phyloP scores from a whole-genome alignment of 257 asterid species.

The Hygrophila difformis region DNA sequence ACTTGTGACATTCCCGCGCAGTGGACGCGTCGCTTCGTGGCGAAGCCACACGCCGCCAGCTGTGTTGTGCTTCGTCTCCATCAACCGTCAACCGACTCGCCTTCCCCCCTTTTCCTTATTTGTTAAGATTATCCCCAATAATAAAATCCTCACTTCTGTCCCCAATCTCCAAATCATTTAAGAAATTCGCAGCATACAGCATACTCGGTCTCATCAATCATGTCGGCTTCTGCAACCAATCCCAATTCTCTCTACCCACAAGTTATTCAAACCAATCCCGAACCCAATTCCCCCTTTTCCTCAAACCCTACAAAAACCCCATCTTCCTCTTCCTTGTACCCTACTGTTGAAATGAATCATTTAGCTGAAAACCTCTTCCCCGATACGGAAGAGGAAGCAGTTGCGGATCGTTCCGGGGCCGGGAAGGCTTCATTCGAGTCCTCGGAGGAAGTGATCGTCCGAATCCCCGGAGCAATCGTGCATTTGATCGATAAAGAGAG shows the following conservation, averaged over 20 bases:
- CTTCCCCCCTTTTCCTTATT: conserved; percentile 16
- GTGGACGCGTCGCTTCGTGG: conserved; percentile 27
- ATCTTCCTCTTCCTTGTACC: conserved; percentile 42
- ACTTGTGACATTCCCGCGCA: too few relatives aligned
- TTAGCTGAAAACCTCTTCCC: conserved; percentile 65
- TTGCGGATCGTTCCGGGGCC: background rate
- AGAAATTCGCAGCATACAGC: too few relatives aligned
- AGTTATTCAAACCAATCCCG: conserved; percentile 48
- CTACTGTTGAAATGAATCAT: conserved; percentile 41
- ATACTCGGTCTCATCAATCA: too few relatives aligned
- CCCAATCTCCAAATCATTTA: background rate
- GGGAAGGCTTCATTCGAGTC: conserved; percentile 33
- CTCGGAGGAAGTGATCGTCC: conserved; percentile 51
- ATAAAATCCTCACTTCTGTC: background rate
- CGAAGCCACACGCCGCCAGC: background rate
- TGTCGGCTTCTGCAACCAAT: conserved; percentile 23
- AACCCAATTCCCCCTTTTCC: conserved; percentile 22
- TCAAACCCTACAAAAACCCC: conserved; percentile 18
- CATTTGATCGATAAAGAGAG: conserved; percentile 58
- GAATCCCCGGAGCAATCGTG: conserved; percentile 65
- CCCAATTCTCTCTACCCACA: conserved; percentile 41
- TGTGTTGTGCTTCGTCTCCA: background rate
- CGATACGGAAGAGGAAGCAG: conserved; percentile 30
- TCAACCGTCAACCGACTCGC: conserved; percentile 7
- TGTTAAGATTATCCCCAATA: conserved; percentile 13